A percentile compares a stretch with the other conserved stretches of the same genome.
These are phyloP conservation scores for Lepidium aucheri DNA, from an alignment of 345 rosid species.

Conservation along the genomic window DNA sequence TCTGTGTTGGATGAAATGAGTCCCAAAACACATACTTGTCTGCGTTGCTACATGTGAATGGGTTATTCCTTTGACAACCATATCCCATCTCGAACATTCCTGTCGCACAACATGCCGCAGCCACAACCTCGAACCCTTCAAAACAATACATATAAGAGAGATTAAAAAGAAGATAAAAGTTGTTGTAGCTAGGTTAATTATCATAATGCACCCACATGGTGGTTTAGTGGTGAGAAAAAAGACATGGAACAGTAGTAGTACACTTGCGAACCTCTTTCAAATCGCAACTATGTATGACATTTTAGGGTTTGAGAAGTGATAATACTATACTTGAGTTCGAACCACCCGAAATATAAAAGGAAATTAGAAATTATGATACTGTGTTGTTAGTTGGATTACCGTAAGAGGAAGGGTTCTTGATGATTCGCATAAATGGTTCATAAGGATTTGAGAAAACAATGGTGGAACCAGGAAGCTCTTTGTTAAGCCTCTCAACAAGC, in stretches of 20 bases:
- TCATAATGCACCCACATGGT: no score
- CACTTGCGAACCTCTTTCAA: no score
- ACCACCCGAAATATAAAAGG: no score
- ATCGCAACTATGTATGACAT: no score
- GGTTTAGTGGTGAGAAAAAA: no score
- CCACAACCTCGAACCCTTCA: conserved; percentile 37
- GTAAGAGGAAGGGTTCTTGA: conserved; percentile 35
- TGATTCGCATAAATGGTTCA: conserved; percentile 26
- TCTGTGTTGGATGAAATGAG: conserved; percentile 66
- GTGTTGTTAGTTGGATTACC: conserved; percentile 6
- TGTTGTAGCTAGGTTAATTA: no score
- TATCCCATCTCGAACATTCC: conserved; percentile 86
- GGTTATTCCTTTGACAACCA: conserved; percentile 35
- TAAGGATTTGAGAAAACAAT: conserved; percentile 43
- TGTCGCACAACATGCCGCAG: conserved; percentile 55
- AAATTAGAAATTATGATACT: neutral
- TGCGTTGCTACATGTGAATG: conserved; percentile 48
- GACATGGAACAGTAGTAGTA: no score
- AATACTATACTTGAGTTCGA: no score
- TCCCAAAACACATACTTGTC: conserved; percentile 71
- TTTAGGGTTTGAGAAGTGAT: no score
- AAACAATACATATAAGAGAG: neutral
- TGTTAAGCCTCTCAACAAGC: conserved; percentile 26
- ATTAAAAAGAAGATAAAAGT: no score
- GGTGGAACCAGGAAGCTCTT: conserved; percentile 35